Percentiles rank a stretch among this genome's conserved stretches.
Evolutionary conservation across 345 rosid species (phyloP).

Genomic region (Jatropha curcas): DNA sequence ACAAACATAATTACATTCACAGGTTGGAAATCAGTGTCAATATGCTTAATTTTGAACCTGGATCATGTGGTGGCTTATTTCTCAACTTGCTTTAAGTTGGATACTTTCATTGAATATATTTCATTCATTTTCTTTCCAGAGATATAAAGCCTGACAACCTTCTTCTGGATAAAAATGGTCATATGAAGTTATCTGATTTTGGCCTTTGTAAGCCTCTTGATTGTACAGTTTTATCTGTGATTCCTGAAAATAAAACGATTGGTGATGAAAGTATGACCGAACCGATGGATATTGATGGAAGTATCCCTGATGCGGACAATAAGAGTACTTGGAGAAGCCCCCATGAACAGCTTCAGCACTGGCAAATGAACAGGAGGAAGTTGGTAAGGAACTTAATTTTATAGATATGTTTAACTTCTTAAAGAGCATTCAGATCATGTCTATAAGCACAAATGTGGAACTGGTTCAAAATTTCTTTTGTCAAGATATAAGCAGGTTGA

Average conservation of each 20-base stretch:
- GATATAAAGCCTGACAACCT: constrained; percentile 98
- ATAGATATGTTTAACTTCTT: background rate
- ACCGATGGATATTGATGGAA: constrained; percentile 88
- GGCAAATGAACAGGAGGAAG: constrained; percentile 98
- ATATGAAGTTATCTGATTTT: constrained; percentile 97
- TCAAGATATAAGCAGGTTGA: background rate
- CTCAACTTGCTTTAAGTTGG: constrained; percentile 8
- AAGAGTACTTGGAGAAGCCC: constrained; percentile 85
- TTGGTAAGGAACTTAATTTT: constrained; percentile 48
- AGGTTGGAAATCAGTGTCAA: constrained; percentile 52
- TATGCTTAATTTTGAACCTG: constrained; percentile 10
- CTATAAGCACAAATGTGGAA: background rate
- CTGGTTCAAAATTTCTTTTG: background rate
- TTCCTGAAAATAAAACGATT: constrained; percentile 70
- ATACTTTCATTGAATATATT: constrained; percentile 22
- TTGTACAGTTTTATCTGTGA: constrained; percentile 71
- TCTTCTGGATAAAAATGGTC: constrained; percentile 90
- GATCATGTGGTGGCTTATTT: background rate
- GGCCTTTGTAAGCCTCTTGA: constrained; percentile 99
- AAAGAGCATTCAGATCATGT: constrained; percentile 5
- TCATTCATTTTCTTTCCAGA: constrained; percentile 41
- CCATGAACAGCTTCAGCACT: constrained; percentile 92
- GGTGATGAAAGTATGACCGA: constrained; percentile 62
- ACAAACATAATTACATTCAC: constrained; percentile 87
- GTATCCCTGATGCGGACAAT: constrained; percentile 71